These are phyloP conservation scores for Cinnamomum micranthum DNA, from an alignment of 164 flowering plant genomes.

Conservation along the genomic window DNA sequence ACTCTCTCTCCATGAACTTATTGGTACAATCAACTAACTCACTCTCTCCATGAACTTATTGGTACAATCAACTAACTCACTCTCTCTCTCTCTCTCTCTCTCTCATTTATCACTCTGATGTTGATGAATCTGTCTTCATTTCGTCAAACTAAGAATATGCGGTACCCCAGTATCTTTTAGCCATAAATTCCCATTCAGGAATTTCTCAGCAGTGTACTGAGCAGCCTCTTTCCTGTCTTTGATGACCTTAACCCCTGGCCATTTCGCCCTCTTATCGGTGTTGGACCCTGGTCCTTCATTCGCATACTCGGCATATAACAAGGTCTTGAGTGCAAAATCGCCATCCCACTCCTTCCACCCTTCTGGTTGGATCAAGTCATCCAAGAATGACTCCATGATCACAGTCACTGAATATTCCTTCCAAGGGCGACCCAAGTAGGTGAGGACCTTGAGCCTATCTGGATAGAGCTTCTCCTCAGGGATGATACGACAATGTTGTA, in stretches of 20 bases:
- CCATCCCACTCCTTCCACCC: constrained; percentile 53
- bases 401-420: constrained; percentile 44
- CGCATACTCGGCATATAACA: constrained; percentile 43
- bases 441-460: constrained; percentile 19
- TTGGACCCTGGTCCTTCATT: constrained; percentile 37
- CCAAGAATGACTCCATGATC: constrained; percentile 43
- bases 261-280: constrained; percentile 22
- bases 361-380: constrained; percentile 42
- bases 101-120: too few species aligned
- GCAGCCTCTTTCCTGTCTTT: constrained; percentile 26
- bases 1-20: too few species aligned
- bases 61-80: too few species aligned
- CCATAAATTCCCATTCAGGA: constrained; percentile 28
- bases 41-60: too few species aligned
- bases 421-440: constrained; percentile 62
- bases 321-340: constrained; percentile 33
- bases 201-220: constrained; percentile 24
- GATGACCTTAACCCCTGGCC: constrained; percentile 31
- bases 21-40: too few species aligned
- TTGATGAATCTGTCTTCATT: background rate
- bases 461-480: constrained; percentile 35
- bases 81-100: too few species aligned
- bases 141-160: constrained; percentile 17
- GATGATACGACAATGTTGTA: constrained; percentile 53
- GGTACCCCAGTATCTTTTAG: constrained; percentile 23